A percentile compares a stretch with the other conserved stretches of the same genome.
These are phyloP conservation scores for Huntiella moniliformis DNA, from an alignment of 2,329 filamentous ascomycete species.

Conservation along the genomic window DNA sequence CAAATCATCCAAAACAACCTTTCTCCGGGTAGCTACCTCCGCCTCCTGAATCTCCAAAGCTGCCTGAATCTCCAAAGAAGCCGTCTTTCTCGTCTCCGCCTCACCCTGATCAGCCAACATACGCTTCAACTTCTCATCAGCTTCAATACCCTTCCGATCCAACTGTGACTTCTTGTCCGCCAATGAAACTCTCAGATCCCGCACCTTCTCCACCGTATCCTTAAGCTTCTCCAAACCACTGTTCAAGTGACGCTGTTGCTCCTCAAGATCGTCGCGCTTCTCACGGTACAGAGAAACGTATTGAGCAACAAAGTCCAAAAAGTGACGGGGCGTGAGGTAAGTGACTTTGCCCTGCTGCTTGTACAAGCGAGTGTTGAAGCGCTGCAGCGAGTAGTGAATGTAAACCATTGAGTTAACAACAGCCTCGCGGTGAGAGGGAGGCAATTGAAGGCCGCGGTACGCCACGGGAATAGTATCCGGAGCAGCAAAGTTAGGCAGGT, in stretches of 20 bases:
- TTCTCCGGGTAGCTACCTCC: slow-evolving; percentile 64
- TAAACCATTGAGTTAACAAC: slow-evolving; percentile 98
- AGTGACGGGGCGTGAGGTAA: slow-evolving; percentile 89
- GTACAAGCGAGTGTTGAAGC: slow-evolving; percentile 70
- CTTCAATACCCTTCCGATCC: slow-evolving; percentile 83
- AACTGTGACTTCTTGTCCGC: slow-evolving; percentile 88
- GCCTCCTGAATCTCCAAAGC: slow-evolving; percentile 77
- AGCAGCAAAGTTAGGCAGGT: slow-evolving; percentile 66
- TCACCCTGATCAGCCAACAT: slow-evolving; percentile 95
- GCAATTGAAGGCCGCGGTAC: slow-evolving; percentile 67
- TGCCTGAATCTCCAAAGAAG: slow-evolving; percentile 73
- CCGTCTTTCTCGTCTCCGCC: slow-evolving; percentile 76
- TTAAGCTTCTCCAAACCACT: slow-evolving; percentile 93
- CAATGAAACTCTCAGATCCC: slow-evolving; percentile 73
- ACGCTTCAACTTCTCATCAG: slow-evolving; percentile 88
- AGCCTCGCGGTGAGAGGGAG: slow-evolving; percentile 75
- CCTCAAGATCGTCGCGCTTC: slow-evolving; percentile 94
- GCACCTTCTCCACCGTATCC: slow-evolving; percentile 93
- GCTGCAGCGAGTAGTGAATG: slow-evolving; percentile 84
- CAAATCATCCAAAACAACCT: slow-evolving; percentile 73
- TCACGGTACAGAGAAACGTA: slow-evolving; percentile 96
- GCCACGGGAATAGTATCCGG: slow-evolving; percentile 87
- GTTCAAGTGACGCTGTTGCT: slow-evolving; percentile 95
- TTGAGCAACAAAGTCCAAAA: slow-evolving; percentile 92
- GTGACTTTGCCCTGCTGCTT: slow-evolving; percentile 87